Base-by-base conservation (phyloP, 345 rosid genomes). In the Garcia nutans region DNA sequence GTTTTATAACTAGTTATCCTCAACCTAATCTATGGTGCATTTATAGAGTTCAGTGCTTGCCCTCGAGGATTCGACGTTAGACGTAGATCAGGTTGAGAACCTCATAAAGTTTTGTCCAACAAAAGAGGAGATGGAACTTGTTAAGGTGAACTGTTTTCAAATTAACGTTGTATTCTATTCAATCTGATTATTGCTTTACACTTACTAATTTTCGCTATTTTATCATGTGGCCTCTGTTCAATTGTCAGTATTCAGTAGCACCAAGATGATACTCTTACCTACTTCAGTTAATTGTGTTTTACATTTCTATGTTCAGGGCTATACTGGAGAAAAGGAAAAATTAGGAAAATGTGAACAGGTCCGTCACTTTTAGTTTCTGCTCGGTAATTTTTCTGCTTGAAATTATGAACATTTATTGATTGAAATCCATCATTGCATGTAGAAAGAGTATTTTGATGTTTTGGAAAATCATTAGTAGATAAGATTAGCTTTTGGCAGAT, bases 311-410 rank as follows among this genome's bases (percentile, higher is more conserved):
- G 61, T 67, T 61, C 88, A 91, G 97, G 87, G 85, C 55, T 89
- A 86, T 78, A 86, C 76, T 37, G 92, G 95, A 72, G 74, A 89
- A 76, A 86, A 74, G 81, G 92, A 86, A 71, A 88, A 83, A 72
- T 83, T 92, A 87, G 97, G 97, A 72, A 89, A 87, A 78, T 92
- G 97, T 82, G 97, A 92, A 78, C 90, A 90, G 88, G 97, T 89
- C 28, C 33, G 87, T 84, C 63, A n/a, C 52, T 5, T 11, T 10
- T 19, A 26, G 2, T 44, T 47, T 23, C 41, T 23, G 2, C 47
- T 44, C 41, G 7, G 41, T 37, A 37, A 37, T 37, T 20, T 42
- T 31, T 74, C 47, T n/a, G n/a, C 63, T 74, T 12, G 26, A 22
- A 52, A 49, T 54, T n/a, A 15, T 20, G 20, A 66, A 11, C 37